Base-by-base conservation (phyloP, 1,284 basidiomycete genomes). In the Hortiboletus rubellus region DNA sequence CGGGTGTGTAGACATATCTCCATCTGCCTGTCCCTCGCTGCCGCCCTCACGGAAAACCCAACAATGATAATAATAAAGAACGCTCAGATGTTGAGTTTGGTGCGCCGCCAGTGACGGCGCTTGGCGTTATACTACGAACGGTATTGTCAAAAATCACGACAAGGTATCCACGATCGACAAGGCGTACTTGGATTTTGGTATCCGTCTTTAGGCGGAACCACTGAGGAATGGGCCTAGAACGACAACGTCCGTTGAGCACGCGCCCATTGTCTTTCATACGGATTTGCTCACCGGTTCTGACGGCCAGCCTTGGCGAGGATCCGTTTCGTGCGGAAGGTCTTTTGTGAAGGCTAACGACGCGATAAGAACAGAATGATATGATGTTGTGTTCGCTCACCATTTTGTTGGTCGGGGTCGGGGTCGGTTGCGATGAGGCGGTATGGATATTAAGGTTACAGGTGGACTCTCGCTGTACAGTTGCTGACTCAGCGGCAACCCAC, bases 131-230 rank as follows among this genome's bases (percentile, higher is more conserved):
- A 95, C 91, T 85, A 67, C 60, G 60, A 33, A 46, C 42, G 40
- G 24, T 3, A 24, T 43, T 44, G 40, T 58, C 38, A 60, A 54
- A 24, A 7, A n/a, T n/a, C 27, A 31, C 11, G 43, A 52, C 22
- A 24, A 22, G 11, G 22, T 7, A 14, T 22, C 5, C 9, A 37
- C 27, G 10, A 10, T 38, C 47, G n/a, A 3, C 22, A 24, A n/a
- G 18, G 69, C 87, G 75, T 74, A 94, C 92, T 77, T 94, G 92
- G 72, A 96, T 96, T 80, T 94, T 96, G 63, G 86, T 92, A 77
- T 94, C 96, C 68, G 93, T 90, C 86, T 97, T 98, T 65, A 98
- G 82, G 69, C 95, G 93, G 87, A 96, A 98, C 96, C 95, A 98
- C 74, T 96, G 94, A 64, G 95, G 96, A 64, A 98, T 96, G 65